phyloP scores from a whole-genome alignment of 169 alveolate genomes.

The Plasmodium reichenowi region DNA sequence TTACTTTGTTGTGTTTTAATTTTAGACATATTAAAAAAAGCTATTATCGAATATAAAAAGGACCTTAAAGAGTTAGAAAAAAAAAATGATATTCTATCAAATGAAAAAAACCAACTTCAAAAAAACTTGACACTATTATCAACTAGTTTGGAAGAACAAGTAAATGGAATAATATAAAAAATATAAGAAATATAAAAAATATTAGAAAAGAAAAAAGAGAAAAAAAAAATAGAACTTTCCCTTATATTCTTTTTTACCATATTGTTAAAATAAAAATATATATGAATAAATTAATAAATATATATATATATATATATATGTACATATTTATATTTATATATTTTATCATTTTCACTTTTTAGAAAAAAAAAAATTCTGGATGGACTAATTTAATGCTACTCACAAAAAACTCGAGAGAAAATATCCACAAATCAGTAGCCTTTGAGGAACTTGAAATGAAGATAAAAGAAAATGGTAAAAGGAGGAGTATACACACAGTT shows the following conservation, averaged over 20 bases:
- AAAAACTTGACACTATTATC: slow-evolving; percentile 26
- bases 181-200: background rate
- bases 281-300: background rate
- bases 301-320: background rate
- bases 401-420: slow-evolving; percentile 50
- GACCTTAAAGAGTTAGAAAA: slow-evolving; percentile 70
- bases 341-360: background rate
- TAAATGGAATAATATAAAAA: slow-evolving; percentile 5
- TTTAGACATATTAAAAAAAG: slow-evolving; percentile 67
- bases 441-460: slow-evolving; percentile 73
- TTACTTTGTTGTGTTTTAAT: background rate
- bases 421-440: slow-evolving; percentile 42
- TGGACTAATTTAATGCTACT: slow-evolving; percentile 70
- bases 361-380: slow-evolving; percentile 55
- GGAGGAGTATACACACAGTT: background rate
- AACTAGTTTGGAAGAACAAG: slow-evolving; percentile 56
- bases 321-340: background rate
- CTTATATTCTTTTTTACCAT: too few species aligned
- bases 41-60: slow-evolving; percentile 71
- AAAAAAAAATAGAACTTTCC: background rate
- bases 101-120: slow-evolving; percentile 23
- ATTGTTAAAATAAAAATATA: background rate
- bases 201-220: too few species aligned
- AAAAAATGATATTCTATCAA: slow-evolving; percentile 24
- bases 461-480: slow-evolving; percentile 69